phyloP scores from a whole-genome alignment of 2,329 filamentous ascomycete genomes.

The Epicoccum sorghinum region DNA sequence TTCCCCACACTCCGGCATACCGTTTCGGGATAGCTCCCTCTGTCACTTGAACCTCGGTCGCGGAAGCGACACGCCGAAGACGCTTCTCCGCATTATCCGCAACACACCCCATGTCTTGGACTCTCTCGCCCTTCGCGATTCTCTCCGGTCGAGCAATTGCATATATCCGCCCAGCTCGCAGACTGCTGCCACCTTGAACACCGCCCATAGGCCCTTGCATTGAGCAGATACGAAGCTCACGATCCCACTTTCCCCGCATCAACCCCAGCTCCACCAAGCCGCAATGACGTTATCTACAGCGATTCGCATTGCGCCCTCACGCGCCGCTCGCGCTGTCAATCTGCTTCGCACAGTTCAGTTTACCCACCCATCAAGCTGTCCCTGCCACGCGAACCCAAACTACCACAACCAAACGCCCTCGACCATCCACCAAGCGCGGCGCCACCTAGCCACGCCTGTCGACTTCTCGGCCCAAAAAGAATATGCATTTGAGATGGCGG shows the following conservation, averaged over 20 bases:
- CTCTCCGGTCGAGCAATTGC: neutral
- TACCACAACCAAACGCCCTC: slow-evolving; percentile 61
- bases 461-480: slow-evolving; percentile 79
- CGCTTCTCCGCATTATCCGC: slow-evolving; percentile 12
- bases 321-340: slow-evolving; percentile 67
- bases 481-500: slow-evolving; percentile 99
- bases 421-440: slow-evolving; percentile 59
- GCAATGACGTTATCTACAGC: slow-evolving; percentile 21
- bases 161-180: neutral
- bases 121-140: slow-evolving; percentile 7
- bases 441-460: slow-evolving; percentile 76
- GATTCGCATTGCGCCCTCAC: slow-evolving; percentile 49
- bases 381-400: slow-evolving; percentile 90
- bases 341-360: slow-evolving; percentile 90
- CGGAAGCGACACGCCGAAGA: slow-evolving; percentile 7
- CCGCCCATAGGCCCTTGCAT: neutral
- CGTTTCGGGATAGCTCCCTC: neutral
- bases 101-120: neutral
- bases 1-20: slow-evolving; percentile 16
- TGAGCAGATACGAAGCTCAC: neutral
- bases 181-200: neutral
- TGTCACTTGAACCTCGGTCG: slow-evolving; percentile 7
- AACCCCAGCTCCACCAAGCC: neutral
- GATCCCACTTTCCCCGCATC: neutral
- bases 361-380: slow-evolving; percentile 88